Percentiles rank a stretch among this genome's conserved stretches.
phyloP scores from a whole-genome alignment of 192 early-diverging fungal genomes.

The Geranomyces variabilis region DNA sequence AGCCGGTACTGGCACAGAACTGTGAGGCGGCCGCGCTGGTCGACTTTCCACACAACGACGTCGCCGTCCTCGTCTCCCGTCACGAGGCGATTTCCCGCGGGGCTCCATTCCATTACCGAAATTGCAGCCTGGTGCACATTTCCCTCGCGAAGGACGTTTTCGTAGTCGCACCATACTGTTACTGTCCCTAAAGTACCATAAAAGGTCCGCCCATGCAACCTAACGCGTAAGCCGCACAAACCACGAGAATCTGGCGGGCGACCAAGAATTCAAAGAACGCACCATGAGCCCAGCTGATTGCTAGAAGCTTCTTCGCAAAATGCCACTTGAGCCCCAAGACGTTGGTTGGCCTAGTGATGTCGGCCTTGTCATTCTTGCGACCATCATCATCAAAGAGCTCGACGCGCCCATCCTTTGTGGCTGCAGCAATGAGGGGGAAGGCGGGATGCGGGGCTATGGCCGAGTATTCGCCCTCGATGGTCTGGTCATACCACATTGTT shows the following conservation, averaged over 20 bases:
- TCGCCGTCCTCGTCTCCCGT: constrained; percentile 55
- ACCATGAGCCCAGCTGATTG: constrained; percentile 42
- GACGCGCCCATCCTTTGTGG: constrained; percentile 40
- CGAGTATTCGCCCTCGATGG: constrained; percentile 32
- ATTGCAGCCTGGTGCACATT: constrained; percentile 41
- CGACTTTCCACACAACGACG: constrained; percentile 60
- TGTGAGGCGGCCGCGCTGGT: constrained; percentile 44
- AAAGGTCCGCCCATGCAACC: neutral
- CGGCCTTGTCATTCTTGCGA: constrained; percentile 10
- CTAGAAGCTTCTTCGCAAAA: constrained; percentile 39
- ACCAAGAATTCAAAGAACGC: no score
- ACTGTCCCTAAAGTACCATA: constrained; percentile 40
- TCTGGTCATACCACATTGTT: constrained; percentile 41
- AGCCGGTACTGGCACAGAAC: constrained; percentile 56
- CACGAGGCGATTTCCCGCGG: constrained; percentile 48
- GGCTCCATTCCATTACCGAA: constrained; percentile 49
- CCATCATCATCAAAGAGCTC: constrained; percentile 38
- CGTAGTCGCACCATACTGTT: constrained; percentile 52
- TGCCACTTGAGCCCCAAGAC: constrained; percentile 37
- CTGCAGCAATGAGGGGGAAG: constrained; percentile 37
- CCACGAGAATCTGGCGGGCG: neutral
- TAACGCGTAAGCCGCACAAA: neutral
- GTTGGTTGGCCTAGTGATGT: constrained; percentile 16
- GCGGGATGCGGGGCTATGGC: constrained; percentile 25
- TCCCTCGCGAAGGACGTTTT: constrained; percentile 49